These are phyloP conservation scores for Simplicillium aogashimaense DNA, from an alignment of 2,329 filamentous ascomycete species.

Conservation along the genomic window DNA sequence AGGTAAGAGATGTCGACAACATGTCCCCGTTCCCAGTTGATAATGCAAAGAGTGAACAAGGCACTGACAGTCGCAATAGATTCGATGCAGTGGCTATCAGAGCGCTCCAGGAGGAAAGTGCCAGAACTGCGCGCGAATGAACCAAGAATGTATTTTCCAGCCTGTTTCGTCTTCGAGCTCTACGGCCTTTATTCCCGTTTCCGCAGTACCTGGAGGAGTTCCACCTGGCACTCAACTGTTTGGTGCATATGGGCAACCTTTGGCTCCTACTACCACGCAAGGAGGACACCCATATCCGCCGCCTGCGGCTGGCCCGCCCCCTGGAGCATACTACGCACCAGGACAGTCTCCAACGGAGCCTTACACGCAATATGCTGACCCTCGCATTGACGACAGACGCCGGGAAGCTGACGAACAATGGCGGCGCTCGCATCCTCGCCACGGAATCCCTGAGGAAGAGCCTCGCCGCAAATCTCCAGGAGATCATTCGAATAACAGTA, in stretches of 20 bases:
- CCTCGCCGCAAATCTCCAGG: slow-evolving; percentile 40
- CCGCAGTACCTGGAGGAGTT: slow-evolving; percentile 46
- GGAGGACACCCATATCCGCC: slow-evolving; percentile 9
- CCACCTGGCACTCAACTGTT: slow-evolving; percentile 46
- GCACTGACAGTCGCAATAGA: slow-evolving; percentile 24
- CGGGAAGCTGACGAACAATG: slow-evolving; percentile 30
- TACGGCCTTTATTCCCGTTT: slow-evolving; percentile 49
- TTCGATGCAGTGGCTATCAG: slow-evolving; percentile 51
- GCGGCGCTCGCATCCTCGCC: slow-evolving; percentile 33
- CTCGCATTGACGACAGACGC: slow-evolving; percentile 20
- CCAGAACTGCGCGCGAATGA: slow-evolving; percentile 51
- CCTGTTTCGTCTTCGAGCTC: slow-evolving; percentile 46
- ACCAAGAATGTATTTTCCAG: slow-evolving; percentile 52
- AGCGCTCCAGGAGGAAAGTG: slow-evolving; percentile 50
- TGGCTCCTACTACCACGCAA: slow-evolving; percentile 21
- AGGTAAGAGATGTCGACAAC: slow-evolving; percentile 28
- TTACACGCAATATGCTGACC: slow-evolving; percentile 27
- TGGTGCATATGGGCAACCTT: slow-evolving; percentile 47
- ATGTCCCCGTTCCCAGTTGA: no score
- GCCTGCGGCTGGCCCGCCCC: slow-evolving; percentile 20
- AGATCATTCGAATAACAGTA: slow-evolving; percentile 36
- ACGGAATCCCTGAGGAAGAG: slow-evolving; percentile 34
- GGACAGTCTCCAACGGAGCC: slow-evolving; percentile 34
- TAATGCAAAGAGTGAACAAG: no score
- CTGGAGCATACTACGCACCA: slow-evolving; percentile 28